Base-by-base conservation (phyloP, 1,139 yeast species). In the Suhomyces terraborum region DNA sequence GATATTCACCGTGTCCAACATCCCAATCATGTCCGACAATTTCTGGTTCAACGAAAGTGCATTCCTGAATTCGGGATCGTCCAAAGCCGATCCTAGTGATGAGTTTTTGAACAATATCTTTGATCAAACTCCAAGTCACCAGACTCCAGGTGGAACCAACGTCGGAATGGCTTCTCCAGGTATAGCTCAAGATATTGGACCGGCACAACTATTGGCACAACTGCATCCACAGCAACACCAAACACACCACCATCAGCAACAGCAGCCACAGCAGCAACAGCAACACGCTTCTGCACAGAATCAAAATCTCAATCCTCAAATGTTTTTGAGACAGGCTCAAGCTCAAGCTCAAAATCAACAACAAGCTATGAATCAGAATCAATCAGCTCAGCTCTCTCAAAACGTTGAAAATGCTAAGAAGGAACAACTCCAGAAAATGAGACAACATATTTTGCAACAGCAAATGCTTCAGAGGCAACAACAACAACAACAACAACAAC, bases 41-140 rank as follows among this genome's bases (percentile, higher is more conserved):
- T 66, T 65, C 53, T 72, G 77, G 75, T 63, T 70, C 52, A 69
- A 69, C 55, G 76, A 70, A 42, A 61, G 58, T 45, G 73, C 70
- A 42, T 67, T 68, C 45, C 60, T 47, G 52, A 58, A 50, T 36
- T 45, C 48, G 26, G 50, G 43, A 31, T 47, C 43, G 41, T 54
- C 51, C 31, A 46, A 46, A 38, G 38, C 41, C 8, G 52, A 49
- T 13, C 35, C 33, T 24, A 58, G 55, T 20, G 73, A 66, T 40
- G 74, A 67, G 35, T 67, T 69, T 50, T 55, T 69, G 45, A 62
- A 58, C 48, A 62, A 66, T 18, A 62, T 71, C 33, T 69, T 71
- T 49, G 71, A 67, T 42, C 49, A 32, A 40, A 35, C 38, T 26
- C 46, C 36, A 16, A 36, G 41, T 9, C 40, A 26, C 8, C 41